phyloP scores from a whole-genome alignment of 768 basidiomycete species.

The Glaciozyma antarctica region DNA sequence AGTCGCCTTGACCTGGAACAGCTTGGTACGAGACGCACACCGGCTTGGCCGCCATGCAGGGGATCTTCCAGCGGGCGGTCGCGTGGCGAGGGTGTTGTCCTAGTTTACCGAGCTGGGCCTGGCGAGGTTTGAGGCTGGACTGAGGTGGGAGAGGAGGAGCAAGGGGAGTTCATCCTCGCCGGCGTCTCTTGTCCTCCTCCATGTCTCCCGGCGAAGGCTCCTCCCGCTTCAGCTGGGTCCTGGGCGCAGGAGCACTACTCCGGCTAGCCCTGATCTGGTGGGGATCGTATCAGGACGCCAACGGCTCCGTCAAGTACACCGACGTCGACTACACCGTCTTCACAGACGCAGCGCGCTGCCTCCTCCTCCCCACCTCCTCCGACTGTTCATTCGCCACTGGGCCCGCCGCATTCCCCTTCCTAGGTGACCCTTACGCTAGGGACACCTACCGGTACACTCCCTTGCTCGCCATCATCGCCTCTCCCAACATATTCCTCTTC shows the following conservation, averaged over 20 bases:
- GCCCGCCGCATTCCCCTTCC: background rate
- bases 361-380: constrained; percentile 44
- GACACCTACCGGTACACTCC: constrained; percentile 97
- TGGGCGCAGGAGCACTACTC: constrained; percentile 36
- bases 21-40: constrained; percentile 1
- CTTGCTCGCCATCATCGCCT: constrained; percentile 67
- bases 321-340: constrained; percentile 96
- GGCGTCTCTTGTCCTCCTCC: too few relatives aligned
- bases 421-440: constrained; percentile 69
- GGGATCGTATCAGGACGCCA: constrained; percentile 80
- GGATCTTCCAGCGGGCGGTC: too few relatives aligned
- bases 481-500: constrained; percentile 71
- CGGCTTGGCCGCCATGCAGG: background rate
- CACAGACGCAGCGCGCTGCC: constrained; percentile 73
- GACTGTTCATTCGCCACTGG: constrained; percentile 34
- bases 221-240: too few relatives aligned
- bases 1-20: constrained; percentile 10
- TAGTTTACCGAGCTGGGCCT: too few relatives aligned
- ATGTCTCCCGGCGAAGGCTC: too few relatives aligned
- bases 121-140: too few relatives aligned
- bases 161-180: too few relatives aligned
- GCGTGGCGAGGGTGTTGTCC: too few relatives aligned
- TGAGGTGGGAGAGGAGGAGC: too few relatives aligned
- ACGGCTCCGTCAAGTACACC: constrained; percentile 82
- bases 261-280: constrained; percentile 65